Evolutionary conservation across 352 stramenopile species (phyloP), one percentile per base, ranked within the genome.

Genomic region (Phytopythium aichiense): DNA sequence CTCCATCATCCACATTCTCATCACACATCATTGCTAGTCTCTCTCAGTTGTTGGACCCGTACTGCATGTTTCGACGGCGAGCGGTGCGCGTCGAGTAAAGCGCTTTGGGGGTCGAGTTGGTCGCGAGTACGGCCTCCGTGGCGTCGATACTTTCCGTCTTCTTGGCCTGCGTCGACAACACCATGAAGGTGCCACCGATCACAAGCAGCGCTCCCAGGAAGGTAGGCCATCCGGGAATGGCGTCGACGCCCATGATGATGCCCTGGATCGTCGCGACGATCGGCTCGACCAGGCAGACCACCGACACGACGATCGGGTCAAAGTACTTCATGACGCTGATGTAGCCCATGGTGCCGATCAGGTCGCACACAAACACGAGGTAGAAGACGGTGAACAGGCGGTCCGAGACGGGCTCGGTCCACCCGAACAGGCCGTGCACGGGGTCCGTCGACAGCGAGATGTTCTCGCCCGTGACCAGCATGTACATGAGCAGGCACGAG

Each of bases 281-380:
- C 8, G 89, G 89, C 72, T 97, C 88, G 55, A 97, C 70, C 20
- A 97, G 66, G 56, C 84, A 94, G 30, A 96, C 85, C 52, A 95
- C 90, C 30, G 86, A 88, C 48, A 96, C 75, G 16, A 97, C 87
- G 55, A 97, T 92, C 25, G 89, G 81, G 63, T 96, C 89, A 64
- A 97, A 97, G 72, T 97, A 97, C 63, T 97, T 97, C 82, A 97
- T 92, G 46, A 95, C 87, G 43, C 79, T 89, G 65, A 97, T 84
- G 74, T 95, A 97, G 16, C 89, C 89, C 71, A 91, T 94, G 13
- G 87, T 96, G 49, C 90, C 88, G 23, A 96, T 76, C 52, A 89
- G 71, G 67, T 96, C 92, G 60, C 90, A 95, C 43, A 97, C 64
- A 33, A 97, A 80, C 51, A 92, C 85, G 33, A 96, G 79, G 67